Evolutionary conservation across 2,329 filamentous ascomycete genomes (phyloP).

Genomic region (Exophiala aquamarina): DNA sequence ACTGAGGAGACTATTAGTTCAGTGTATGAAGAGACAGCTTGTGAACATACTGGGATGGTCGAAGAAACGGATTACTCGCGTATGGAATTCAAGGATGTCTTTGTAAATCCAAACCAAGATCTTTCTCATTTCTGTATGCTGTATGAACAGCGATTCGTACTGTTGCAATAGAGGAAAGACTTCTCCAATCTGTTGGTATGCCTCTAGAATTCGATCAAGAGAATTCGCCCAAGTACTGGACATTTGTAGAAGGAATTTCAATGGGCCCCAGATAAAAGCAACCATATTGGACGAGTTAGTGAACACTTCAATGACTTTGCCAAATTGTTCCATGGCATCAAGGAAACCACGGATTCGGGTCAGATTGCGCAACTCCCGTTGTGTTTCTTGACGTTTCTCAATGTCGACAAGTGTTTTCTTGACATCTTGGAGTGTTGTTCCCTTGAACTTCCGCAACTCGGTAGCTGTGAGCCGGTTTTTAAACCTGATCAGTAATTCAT

Average conservation of each 20-base stretch:
- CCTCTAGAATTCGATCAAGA: conserved; percentile 24
- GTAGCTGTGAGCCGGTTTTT: conserved; percentile 1
- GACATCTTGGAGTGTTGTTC: conserved; percentile 7
- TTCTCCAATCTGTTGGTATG: conserved; percentile 28
- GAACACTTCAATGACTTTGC: conserved; percentile 28
- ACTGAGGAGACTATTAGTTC: conserved; percentile 18
- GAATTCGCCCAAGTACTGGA: conserved; percentile 10
- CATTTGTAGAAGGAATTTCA: conserved; percentile 26
- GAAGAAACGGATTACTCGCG: conserved; percentile 21
- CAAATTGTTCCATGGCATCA: conserved; percentile 29
- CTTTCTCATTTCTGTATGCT: conserved; percentile 17
- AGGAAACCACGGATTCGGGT: conserved; percentile 28
- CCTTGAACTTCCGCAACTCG: neutral
- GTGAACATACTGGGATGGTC: conserved; percentile 21
- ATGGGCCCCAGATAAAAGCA: conserved; percentile 31
- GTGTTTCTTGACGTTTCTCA: conserved; percentile 9
- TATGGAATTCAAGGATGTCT: conserved; percentile 27
- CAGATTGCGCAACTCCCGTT: conserved; percentile 21
- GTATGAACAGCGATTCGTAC: conserved; percentile 23
- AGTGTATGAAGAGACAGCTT: neutral
- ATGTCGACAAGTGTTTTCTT: conserved; percentile 3
- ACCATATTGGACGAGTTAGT: conserved; percentile 22
- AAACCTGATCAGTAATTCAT: conserved; percentile 3
- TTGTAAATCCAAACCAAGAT: conserved; percentile 22
- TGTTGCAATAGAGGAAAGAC: conserved; percentile 24